Evolutionary conservation across 257 asterid species (phyloP), one percentile per base, ranked within the genome.

Genomic region (Jasminum sambac): DNA sequence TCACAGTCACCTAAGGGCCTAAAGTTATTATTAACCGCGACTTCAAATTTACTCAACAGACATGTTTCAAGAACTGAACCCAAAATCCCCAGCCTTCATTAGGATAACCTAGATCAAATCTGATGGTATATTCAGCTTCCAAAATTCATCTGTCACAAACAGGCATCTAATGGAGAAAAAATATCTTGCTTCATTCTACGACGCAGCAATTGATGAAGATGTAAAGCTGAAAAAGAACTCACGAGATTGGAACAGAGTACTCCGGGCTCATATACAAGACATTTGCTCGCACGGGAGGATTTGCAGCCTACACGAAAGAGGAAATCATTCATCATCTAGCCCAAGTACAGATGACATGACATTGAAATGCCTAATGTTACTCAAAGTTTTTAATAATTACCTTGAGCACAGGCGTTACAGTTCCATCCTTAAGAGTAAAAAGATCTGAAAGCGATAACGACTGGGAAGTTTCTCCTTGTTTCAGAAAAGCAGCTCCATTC

Each of bases 211-310:
- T 26, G 42, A 39, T 21, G 17, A 39, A 67, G 38, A 70, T 0
- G 39, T 40, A 67, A 48, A 71, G 57, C 36, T 55, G 12, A 65
- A 46, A 34, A 37, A 71, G 8, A 68, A 81, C 99, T 90, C 84
- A 95, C 96, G 88, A 87, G 67, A 95, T 87, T 61, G 90, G 91
- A 78, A 83, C 79, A 63, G 99, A 86, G 80, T 79, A 86, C 34
- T 81, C 81, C 23, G 96, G 81, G 66, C 79, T 82, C 74, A 95
- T 74, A 84, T 91, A 82, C 85, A 95, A 63, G 73, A 92, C 90
- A 81, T 84, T 90, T 17, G 97, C 98, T 78, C 98, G 89, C 46
- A 91, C 98, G 0, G 98, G 95, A 44, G 98, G 98, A 83, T 87
- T 80, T 13, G 89, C 96, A 13, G 89, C 89, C 98, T 95, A 69